These are phyloP conservation scores for Claviceps digitariae DNA, from an alignment of 2,329 filamentous ascomycete genomes.

Conservation along the genomic window DNA sequence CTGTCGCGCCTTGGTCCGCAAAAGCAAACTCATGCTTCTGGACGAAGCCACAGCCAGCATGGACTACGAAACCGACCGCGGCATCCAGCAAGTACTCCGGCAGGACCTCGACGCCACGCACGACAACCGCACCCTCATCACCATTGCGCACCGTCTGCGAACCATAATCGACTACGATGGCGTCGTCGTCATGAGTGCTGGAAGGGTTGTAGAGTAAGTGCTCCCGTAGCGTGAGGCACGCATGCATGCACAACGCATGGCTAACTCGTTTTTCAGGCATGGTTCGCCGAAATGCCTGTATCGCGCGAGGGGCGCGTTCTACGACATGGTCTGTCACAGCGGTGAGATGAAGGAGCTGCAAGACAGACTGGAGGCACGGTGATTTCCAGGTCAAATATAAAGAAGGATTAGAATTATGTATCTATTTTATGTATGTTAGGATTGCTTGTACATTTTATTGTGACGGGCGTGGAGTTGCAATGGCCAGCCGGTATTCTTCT, in stretches of 20 bases:
- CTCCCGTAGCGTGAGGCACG: too few species aligned
- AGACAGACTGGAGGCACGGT: conserved; percentile 17
- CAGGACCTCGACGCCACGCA: conserved; percentile 27
- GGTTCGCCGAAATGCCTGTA: conserved; percentile 36
- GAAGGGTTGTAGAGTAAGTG: conserved; percentile 6
- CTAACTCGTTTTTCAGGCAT: conserved; percentile 14
- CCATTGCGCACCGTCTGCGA: conserved; percentile 42
- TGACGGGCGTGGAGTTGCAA: too few species aligned
- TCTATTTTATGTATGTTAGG: too few species aligned
- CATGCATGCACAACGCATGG: too few species aligned
- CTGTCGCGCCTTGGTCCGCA: conserved; percentile 39
- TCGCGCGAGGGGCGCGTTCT: conserved; percentile 30
- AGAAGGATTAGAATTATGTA: too few species aligned
- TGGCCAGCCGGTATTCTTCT: too few species aligned
- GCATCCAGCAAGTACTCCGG: conserved; percentile 11
- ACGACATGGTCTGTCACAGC: conserved; percentile 42
- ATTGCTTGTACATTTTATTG: too few species aligned
- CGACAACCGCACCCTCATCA: conserved; percentile 38
- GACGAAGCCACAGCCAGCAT: neutral
- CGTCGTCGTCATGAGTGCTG: conserved; percentile 37
- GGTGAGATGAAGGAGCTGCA: conserved; percentile 36
- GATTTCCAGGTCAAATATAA: too few species aligned
- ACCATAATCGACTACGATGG: conserved; percentile 48
- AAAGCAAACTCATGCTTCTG: conserved; percentile 25
- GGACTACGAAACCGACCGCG: neutral